A percentile compares a stretch with the other conserved stretches of the same genome.
Conservation (phyloP, 257 asterid species). For the Euphrasia confusa region DNA sequence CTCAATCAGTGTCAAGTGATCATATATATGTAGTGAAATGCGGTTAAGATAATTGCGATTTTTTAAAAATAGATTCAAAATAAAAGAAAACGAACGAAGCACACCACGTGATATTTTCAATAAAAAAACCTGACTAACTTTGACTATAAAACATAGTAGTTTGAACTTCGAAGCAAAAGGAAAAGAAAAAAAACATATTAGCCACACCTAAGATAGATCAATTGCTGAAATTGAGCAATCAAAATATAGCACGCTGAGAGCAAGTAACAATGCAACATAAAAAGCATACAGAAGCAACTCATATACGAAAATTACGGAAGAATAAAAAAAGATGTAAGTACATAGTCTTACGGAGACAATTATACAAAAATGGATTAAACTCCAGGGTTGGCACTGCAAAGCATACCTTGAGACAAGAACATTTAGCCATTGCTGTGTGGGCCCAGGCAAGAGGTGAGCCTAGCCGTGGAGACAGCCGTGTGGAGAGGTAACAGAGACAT, state of each 20-base stretch:
- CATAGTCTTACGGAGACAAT: constrained; percentile 50
- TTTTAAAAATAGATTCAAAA: too few species aligned
- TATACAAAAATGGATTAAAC: constrained; percentile 63
- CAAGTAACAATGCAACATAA: constrained; percentile 19
- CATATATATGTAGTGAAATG: neutral
- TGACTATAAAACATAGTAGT: too few species aligned
- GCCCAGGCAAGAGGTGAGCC: constrained; percentile 83
- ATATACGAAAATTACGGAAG: constrained; percentile 10
- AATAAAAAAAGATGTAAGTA: constrained; percentile 24
- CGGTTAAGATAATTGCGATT: too few species aligned
- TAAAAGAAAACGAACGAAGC: neutral
- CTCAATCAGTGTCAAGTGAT: neutral
- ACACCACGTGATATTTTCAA: neutral
- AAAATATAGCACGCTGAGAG: neutral
- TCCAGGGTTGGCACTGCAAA: constrained; percentile 94
- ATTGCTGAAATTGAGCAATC: neutral
- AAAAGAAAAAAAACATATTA: too few species aligned
- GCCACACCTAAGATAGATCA: too few species aligned
- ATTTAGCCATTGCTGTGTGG: constrained; percentile 69
- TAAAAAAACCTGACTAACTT: too few species aligned
- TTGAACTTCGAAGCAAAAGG: too few species aligned
- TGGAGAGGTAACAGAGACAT: constrained; percentile 81
- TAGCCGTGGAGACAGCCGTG: constrained; percentile 70
- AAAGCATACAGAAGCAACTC: constrained; percentile 8
- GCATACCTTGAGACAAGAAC: constrained; percentile 99